A percentile compares a stretch with the other conserved stretches of the same genome.
These are phyloP conservation scores for Noccaea caerulescens DNA, from an alignment of 345 rosid species.

Conservation along the genomic window DNA sequence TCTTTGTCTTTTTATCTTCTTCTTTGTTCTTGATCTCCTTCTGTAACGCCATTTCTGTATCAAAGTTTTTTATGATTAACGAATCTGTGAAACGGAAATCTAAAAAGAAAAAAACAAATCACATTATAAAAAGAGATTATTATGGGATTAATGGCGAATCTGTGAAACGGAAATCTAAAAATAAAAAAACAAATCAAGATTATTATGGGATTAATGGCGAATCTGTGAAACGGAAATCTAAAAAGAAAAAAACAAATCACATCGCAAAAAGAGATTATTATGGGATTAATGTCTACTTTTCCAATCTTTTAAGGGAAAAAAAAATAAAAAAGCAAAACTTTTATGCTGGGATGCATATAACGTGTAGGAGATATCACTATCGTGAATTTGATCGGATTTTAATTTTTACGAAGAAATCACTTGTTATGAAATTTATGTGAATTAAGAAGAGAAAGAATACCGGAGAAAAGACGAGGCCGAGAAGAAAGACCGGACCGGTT, in stretches of 20 bases:
- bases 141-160: too few relatives aligned
- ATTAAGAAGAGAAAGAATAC: slow-evolving; percentile 26
- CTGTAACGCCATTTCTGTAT: slow-evolving; percentile 26
- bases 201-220: too few relatives aligned
- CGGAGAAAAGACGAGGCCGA: slow-evolving; percentile 8
- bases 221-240: too few relatives aligned
- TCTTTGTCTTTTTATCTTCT: slow-evolving; percentile 20
- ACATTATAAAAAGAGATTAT: neutral
- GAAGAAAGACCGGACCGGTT: neutral
- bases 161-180: neutral
- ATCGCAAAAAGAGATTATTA: neutral
- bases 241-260: neutral
- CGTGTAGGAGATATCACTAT: slow-evolving; percentile 1
- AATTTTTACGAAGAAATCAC: neutral
- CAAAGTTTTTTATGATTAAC: neutral
- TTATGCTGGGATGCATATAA: neutral
- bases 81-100: neutral
- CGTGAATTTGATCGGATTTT: neutral
- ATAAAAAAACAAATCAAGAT: neutral
- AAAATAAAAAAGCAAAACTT: neutral
- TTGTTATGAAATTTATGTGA: slow-evolving; percentile 16
- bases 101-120: neutral
- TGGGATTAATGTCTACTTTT: slow-evolving; percentile 13
- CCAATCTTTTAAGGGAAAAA: neutral
- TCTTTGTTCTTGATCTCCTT: slow-evolving; percentile 28